Base-by-base conservation (phyloP, 257 asterid species). In the Solanum etuberosum region DNA sequence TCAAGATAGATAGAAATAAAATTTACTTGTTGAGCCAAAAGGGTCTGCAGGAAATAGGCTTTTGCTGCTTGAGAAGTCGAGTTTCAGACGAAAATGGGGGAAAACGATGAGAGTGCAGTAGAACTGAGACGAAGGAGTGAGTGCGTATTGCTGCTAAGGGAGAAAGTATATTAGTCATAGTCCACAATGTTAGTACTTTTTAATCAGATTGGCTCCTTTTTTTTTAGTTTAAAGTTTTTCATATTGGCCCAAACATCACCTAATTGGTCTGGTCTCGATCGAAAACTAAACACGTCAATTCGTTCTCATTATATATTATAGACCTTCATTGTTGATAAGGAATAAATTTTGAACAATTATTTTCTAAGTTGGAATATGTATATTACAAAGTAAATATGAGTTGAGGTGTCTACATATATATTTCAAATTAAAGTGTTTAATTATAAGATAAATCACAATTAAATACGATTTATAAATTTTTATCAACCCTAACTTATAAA, bases 261-360 rank as follows among this genome's bases (percentile, higher is more conserved):
- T 57, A 57, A 21, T 57, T 54, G 0, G 29, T 10, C 3, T 9
- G 1, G 14, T 1, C 6, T 61, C 15, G 0, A 61, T 61, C 0
- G 0, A 10, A 61, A 61, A 61, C 29, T 61, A n/a, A 61, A 61
- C 16, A 2, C 32, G n/a, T n/a, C 0, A 61, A 23, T 61, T 61
- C 0, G 2, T n/a, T n/a, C 2, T n/a, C 1, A 2, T n/a, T n/a
- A n/a, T 1, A 4, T 23, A 0, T 57, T 57, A 54, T 57, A 1
- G 1, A 0, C 7, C 4, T 8, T 61, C 4, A 0, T 1, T 10
- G 1, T 11, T 4, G 1, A 61, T 2, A 61, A 2, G 6, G n/a
- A 10, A n/a, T 61, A n/a, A 5, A 61, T 4, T 21, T 51, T 48
- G 59, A 51, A 51, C 1, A 2, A 38, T 21, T 51, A 51, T 18